phyloP scores from a whole-genome alignment of 2,329 filamentous ascomycete species.

The Fusarium robinianum region DNA sequence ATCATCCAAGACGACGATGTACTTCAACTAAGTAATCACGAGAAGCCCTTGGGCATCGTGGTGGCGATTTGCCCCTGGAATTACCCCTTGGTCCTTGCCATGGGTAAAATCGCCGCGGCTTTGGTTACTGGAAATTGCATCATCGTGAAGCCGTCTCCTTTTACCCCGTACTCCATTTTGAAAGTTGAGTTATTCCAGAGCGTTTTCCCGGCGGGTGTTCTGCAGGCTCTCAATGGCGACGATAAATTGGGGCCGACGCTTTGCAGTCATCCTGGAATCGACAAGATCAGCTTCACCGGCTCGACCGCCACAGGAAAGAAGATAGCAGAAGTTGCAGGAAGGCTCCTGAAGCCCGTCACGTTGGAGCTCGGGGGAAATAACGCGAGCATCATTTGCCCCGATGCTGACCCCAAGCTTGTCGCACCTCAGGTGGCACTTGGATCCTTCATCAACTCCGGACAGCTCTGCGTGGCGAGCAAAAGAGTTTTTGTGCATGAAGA shows the following conservation, averaged over 20 bases:
- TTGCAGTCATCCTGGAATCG: conserved; percentile 59
- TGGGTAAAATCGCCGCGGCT: conserved; percentile 59
- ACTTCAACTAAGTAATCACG: conserved; percentile 5
- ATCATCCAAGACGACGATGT: conserved; percentile 13
- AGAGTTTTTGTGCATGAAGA: conserved; percentile 63
- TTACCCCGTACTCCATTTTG: conserved; percentile 60
- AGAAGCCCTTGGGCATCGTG: conserved; percentile 34
- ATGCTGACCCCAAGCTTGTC: conserved; percentile 53
- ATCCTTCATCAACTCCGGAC: conserved; percentile 60
- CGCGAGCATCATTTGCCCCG: conserved; percentile 58
- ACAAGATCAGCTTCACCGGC: conserved; percentile 68
- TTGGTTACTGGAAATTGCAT: conserved; percentile 59
- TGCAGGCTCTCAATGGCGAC: conserved; percentile 63
- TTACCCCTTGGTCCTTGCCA: conserved; percentile 55
- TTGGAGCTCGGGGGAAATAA: conserved; percentile 65
- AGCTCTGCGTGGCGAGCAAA: conserved; percentile 44
- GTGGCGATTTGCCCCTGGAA: conserved; percentile 60
- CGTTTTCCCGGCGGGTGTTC: conserved; percentile 63
- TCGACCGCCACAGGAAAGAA: conserved; percentile 65
- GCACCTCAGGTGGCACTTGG: conserved; percentile 45
- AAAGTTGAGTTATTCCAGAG: conserved; percentile 62
- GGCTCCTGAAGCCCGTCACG: conserved; percentile 62
- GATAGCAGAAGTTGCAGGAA: conserved; percentile 57
- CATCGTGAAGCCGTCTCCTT: conserved; percentile 61
- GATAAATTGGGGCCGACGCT: conserved; percentile 63